Percentiles rank a stretch among this genome's conserved stretches.
phyloP scores from a whole-genome alignment of 2,329 filamentous ascomycete species.

The Onygenales sp. region DNA sequence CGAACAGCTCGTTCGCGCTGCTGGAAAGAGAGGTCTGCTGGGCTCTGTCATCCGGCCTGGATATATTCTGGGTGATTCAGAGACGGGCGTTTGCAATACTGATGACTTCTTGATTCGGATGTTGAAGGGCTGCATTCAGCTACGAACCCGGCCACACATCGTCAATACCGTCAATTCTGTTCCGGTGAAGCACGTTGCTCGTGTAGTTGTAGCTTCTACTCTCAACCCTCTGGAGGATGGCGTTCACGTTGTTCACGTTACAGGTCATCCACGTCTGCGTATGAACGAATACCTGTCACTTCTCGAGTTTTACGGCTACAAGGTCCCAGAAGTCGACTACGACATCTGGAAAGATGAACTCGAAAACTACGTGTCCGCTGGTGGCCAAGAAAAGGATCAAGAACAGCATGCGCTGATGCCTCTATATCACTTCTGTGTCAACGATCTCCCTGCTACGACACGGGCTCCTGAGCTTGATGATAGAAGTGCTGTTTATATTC shows the following conservation, averaged over 20 bases:
- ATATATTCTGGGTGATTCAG: constrained; percentile 69
- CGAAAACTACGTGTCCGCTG: constrained; percentile 50
- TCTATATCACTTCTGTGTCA: constrained; percentile 63
- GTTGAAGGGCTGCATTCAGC: constrained; percentile 77
- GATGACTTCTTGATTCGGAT: constrained; percentile 89
- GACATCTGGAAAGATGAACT: constrained; percentile 58
- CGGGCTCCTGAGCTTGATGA: constrained; percentile 68
- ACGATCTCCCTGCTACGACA: constrained; percentile 60
- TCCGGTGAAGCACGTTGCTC: constrained; percentile 73
- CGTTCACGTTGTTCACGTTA: constrained; percentile 64
- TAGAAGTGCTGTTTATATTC: constrained; percentile 53
- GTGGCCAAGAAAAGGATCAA: constrained; percentile 43
- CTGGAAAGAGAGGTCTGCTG: constrained; percentile 63
- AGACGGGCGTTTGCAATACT: constrained; percentile 62
- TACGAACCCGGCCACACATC: constrained; percentile 64
- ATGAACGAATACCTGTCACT: constrained; percentile 69
- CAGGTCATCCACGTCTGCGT: constrained; percentile 65
- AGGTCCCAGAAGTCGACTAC: constrained; percentile 58
- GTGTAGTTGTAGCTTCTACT: constrained; percentile 66
- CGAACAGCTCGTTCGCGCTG: constrained; percentile 64
- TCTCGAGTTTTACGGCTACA: constrained; percentile 64
- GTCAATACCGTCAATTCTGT: constrained; percentile 83
- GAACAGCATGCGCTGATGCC: constrained; percentile 66
- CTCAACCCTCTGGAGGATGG: constrained; percentile 46
- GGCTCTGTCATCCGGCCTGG: constrained; percentile 74